A percentile compares a stretch with the other conserved stretches of the same genome.
phyloP scores from a whole-genome alignment of 192 early-diverging fungal genomes.

The Funneliformis mosseae region DNA sequence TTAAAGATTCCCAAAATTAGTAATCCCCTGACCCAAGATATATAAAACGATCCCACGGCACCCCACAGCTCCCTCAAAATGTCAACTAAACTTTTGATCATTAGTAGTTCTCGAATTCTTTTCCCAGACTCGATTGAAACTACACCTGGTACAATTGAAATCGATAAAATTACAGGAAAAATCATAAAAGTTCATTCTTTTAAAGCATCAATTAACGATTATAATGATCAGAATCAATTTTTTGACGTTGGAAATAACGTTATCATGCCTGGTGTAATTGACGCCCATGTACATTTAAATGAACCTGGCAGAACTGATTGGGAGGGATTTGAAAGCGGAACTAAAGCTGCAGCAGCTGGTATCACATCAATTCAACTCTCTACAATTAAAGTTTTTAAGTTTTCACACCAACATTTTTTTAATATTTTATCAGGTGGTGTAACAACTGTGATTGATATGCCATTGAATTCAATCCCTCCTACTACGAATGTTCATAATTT shows the following conservation, averaged over 20 bases:
- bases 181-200: constrained; percentile 48
- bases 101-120: constrained; percentile 42
- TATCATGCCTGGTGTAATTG: constrained; percentile 74
- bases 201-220: constrained; percentile 41
- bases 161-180: constrained; percentile 54
- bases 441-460: constrained; percentile 84
- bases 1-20: too few relatives aligned
- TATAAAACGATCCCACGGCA: too few relatives aligned
- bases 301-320: constrained; percentile 84
- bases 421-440: constrained; percentile 57
- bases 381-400: background rate
- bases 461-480: constrained; percentile 85
- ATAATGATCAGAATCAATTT: constrained; percentile 42
- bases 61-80: background rate
- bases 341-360: constrained; percentile 78
- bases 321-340: constrained; percentile 82
- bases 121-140: constrained; percentile 44
- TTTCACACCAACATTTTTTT: background rate
- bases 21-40: too few relatives aligned
- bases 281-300: constrained; percentile 84
- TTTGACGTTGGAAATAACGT: constrained; percentile 59
- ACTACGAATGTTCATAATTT: constrained; percentile 74
- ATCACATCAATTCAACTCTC: background rate
- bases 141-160: constrained; percentile 60
- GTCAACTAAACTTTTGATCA: constrained; percentile 31